Evolutionary conservation across 192 early-diverging fungal genomes (phyloP), one percentile per base, ranked within the genome.

Genomic region (Polychytrium aggregatum): DNA sequence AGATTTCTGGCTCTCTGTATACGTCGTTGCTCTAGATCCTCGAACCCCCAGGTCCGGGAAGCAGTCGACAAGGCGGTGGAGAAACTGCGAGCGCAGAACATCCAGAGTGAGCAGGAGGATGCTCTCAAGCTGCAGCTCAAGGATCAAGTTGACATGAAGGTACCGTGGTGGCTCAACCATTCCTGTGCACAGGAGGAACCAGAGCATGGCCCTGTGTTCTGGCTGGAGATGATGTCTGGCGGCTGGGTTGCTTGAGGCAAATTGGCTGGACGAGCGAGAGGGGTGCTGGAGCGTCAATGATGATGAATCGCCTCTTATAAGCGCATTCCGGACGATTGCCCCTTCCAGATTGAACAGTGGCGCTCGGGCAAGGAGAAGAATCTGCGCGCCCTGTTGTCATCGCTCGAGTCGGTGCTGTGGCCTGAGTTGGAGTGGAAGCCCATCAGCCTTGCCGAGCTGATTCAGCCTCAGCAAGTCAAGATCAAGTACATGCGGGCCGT

Each of bases 401-500:
- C 82, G 11, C 64, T 96, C 24, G 81, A 86, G 46, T 68, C 65
- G 7, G 72, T 88, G 2, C 64, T 98, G 27, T 84, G 91, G 83
- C 67, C 76, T 3, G 83, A 82, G n/a, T 59, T 74, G 2, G 64
- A 67, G 9, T 89, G 87, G 78, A 79, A 77, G 47, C 61, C 73
- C 1, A 79, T 90, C 20, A 82, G 81, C 14, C 76, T 98, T 62
- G 76, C 81, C 43, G 87, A 95, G 53, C 68, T 98, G 46, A 76
- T 98, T 17, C 77, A 84, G 40, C 82, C 90, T 0, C 59, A 65
- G 37, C 84, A 89, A 59, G 89, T 91, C 41, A 98, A 98, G 71
- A 69, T 91, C 27, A 75, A 65, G 46, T 98, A 98, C 58, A 89
- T 95, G 82, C 78, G 81, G 41, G 90, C 90, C 21, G 91, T 98